Evolutionary conservation across 2,329 filamentous ascomycete species (phyloP).

Genomic region (Monosporascus sp.): DNA sequence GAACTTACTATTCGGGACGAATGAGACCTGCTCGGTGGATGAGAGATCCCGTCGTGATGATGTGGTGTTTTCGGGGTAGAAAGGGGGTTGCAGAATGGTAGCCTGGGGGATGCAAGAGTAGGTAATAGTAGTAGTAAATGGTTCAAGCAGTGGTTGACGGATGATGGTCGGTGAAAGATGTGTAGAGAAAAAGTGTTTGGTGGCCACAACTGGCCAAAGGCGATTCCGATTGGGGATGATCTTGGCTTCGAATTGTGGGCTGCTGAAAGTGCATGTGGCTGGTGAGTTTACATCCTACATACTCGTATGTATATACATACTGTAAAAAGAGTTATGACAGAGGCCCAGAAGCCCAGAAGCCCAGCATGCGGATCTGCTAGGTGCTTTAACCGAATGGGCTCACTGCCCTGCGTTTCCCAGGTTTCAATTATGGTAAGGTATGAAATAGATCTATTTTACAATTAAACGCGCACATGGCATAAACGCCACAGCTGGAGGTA

Average conservation of each 20-base stretch:
- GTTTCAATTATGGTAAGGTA: no score
- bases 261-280: background rate
- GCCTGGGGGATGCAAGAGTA: slow-evolving; percentile 6
- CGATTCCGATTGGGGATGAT: background rate
- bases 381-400: no score
- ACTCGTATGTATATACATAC: slow-evolving; percentile 1
- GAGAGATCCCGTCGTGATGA: slow-evolving; percentile 29
- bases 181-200: background rate
- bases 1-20: slow-evolving; percentile 27
- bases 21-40: slow-evolving; percentile 31
- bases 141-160: background rate
- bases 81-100: slow-evolving; percentile 9
- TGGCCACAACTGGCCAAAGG: background rate
- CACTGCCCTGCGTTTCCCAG: no score
- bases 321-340: background rate
- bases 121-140: background rate
- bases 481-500: no score
- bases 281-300: background rate
- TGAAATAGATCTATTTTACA: no score
- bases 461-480: no score
- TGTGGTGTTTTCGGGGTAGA: slow-evolving; percentile 24
- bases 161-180: background rate
- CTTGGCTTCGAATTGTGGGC: slow-evolving; percentile 2
- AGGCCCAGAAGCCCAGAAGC: no score
- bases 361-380: no score